Percentiles rank a stretch among this genome's conserved stretches.
Conservation (phyloP, 129 eudicot genomes). For the Flaveria ramosissima region DNA sequence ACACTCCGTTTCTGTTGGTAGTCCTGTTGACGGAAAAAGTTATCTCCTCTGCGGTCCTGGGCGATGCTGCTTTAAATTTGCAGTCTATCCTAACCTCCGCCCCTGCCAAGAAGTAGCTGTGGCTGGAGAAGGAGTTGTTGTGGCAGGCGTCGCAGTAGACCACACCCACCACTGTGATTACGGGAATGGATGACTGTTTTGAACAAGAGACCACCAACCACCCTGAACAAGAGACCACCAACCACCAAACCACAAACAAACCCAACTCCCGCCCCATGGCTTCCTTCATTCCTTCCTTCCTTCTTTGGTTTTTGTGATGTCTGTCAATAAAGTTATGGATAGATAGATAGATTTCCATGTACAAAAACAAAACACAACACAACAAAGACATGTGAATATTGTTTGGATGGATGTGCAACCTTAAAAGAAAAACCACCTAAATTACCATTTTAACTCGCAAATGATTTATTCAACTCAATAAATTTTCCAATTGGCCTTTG, state of each 20-base stretch:
- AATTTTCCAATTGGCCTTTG: too few species aligned
- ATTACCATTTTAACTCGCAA: too few species aligned
- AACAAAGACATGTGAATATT: slow-evolving; percentile 82
- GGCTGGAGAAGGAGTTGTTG: slow-evolving; percentile 78
- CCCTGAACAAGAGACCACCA: not conserved
- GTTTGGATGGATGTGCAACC: slow-evolving; percentile 51
- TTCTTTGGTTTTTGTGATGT: too few species aligned
- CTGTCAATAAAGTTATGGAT: slow-evolving; percentile 11
- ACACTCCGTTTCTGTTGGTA: slow-evolving; percentile 71
- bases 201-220: slow-evolving; percentile 32
- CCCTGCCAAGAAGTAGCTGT: slow-evolving; percentile 92
- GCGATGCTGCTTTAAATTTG: slow-evolving; percentile 68
- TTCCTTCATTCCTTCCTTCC: too few species aligned
- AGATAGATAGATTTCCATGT: slow-evolving; percentile 26
- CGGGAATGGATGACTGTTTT: slow-evolving; percentile 45
- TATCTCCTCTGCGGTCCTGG: slow-evolving; percentile 76
- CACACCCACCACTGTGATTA: slow-evolving; percentile 84
- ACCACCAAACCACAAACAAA: slow-evolving; percentile 32
- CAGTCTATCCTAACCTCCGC: slow-evolving; percentile 85
- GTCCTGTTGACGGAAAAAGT: slow-evolving; percentile 84
- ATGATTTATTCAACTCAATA: too few species aligned
- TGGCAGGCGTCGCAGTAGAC: slow-evolving; percentile 93
- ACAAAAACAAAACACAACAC: not conserved
- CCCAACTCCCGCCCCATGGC: too few species aligned
- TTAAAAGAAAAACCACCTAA: too few species aligned